Conservation (phyloP, 768 basidiomycete genomes). For the Boletus insuetus region DNA sequence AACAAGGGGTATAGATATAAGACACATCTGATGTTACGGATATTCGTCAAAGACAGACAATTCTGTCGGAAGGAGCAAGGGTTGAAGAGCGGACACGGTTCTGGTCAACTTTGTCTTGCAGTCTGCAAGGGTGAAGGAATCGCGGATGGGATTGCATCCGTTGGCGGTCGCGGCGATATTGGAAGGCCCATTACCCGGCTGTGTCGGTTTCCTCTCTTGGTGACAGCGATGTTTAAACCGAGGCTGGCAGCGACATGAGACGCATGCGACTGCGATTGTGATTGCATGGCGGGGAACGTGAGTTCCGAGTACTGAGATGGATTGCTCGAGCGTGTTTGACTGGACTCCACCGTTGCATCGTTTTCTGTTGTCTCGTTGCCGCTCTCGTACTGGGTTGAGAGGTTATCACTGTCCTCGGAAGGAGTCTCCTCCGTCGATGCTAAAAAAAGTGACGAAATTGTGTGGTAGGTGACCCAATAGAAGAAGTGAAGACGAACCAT, state of each 20-base stretch:
- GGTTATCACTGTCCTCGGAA: slow-evolving; percentile 68
- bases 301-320: slow-evolving; percentile 27
- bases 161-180: slow-evolving; percentile 34
- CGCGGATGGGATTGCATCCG: slow-evolving; percentile 12
- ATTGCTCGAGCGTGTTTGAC: slow-evolving; percentile 38
- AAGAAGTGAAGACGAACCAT: slow-evolving; percentile 45
- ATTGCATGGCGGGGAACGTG: slow-evolving; percentile 31
- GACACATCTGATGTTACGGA: slow-evolving; percentile 14
- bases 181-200: slow-evolving; percentile 68
- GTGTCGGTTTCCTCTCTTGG: slow-evolving; percentile 58
- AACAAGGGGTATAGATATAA: slow-evolving; percentile 28
- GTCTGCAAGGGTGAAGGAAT: slow-evolving; percentile 21
- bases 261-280: slow-evolving; percentile 51
- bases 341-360: slow-evolving; percentile 48
- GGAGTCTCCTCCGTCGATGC: slow-evolving; percentile 56
- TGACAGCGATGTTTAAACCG: slow-evolving; percentile 65
- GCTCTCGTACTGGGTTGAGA: slow-evolving; percentile 69
- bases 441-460: slow-evolving; percentile 15
- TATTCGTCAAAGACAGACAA: slow-evolving; percentile 7
- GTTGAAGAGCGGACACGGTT: background rate
- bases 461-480: background rate
- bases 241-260: slow-evolving; percentile 61
- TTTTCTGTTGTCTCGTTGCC: slow-evolving; percentile 69
- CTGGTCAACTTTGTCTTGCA: slow-evolving; percentile 23
- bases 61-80: background rate